Evolutionary conservation across 2,329 filamentous ascomycete genomes (phyloP).

Genomic region (Cytospora mali): DNA sequence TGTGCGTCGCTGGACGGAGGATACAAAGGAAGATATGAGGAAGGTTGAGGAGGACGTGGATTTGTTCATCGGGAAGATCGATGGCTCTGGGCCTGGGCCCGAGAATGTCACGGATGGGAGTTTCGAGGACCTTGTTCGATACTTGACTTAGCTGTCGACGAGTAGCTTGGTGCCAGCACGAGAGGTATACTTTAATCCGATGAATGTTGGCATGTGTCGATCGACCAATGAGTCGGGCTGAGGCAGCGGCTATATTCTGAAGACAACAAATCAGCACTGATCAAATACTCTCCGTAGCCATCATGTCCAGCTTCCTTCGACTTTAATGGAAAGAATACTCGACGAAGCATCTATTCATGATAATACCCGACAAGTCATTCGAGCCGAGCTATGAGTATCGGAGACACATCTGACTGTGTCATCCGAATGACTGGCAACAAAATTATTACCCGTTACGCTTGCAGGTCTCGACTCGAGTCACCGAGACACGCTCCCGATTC

Average conservation of each 20-base stretch:
- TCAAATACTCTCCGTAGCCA: background rate
- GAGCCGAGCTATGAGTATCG: background rate
- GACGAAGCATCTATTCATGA: background rate
- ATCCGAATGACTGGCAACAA: background rate
- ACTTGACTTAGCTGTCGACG: background rate
- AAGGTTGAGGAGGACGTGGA: conserved; percentile 39
- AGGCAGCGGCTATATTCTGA: background rate
- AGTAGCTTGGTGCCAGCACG: background rate
- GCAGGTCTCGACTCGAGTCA: no score
- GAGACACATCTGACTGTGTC: background rate
- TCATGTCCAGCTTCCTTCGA: background rate
- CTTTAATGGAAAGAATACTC: background rate
- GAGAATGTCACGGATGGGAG: background rate
- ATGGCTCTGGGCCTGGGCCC: background rate
- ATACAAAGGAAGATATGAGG: conserved; percentile 49
- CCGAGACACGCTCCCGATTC: background rate
- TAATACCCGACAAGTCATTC: background rate
- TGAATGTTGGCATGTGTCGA: background rate
- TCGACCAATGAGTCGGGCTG: background rate
- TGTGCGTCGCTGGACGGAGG: conserved; percentile 56
- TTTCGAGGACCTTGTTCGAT: background rate
- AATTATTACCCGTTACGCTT: background rate
- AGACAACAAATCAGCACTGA: background rate
- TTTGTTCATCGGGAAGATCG: background rate
- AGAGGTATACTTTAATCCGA: background rate